A percentile compares a stretch with the other conserved stretches of the same genome.
Evolutionary conservation across 768 basidiomycete species (phyloP).

Genomic region (Boletus subcaerulescens): DNA sequence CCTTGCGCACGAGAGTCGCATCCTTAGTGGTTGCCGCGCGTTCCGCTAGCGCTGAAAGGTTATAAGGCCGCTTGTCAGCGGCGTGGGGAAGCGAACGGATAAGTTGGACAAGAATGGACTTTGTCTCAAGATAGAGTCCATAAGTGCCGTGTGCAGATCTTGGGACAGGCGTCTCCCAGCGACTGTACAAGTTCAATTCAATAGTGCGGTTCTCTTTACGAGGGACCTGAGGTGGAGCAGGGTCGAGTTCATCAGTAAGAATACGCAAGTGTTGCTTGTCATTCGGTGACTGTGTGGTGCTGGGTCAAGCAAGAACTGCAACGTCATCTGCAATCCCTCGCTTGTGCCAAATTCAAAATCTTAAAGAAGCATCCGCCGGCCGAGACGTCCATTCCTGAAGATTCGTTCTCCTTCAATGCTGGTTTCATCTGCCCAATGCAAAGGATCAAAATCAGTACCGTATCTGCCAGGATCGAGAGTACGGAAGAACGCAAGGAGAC

Average conservation of each 20-base stretch:
- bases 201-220: conserved; percentile 97
- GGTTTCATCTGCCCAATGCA: conserved; percentile 77
- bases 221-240: conserved; percentile 92
- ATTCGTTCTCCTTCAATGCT: conserved; percentile 87
- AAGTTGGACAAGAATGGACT: conserved; percentile 97
- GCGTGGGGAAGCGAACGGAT: conserved; percentile 90
- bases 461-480: conserved; percentile 85
- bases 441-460: conserved; percentile 89
- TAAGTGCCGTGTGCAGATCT: conserved; percentile 92
- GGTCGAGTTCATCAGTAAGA: conserved; percentile 91
- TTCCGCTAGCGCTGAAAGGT: conserved; percentile 87
- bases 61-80: conserved; percentile 83
- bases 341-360: conserved; percentile 92
- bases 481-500: conserved; percentile 89
- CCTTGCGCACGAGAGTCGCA: conserved; percentile 89
- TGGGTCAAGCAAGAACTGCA: conserved; percentile 55
- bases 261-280: conserved; percentile 98
- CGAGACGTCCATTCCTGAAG: conserved; percentile 73
- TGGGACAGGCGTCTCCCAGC: conserved; percentile 99
- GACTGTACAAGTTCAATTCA: conserved; percentile 89
- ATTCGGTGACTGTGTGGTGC: conserved; percentile 72
- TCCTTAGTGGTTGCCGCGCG: conserved; percentile 97
- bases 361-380: conserved; percentile 86
- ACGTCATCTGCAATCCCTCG: conserved; percentile 93
- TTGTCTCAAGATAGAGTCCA: conserved; percentile 99